These are phyloP conservation scores for Neofusicoccum sp. DNA, from an alignment of 2,329 filamentous ascomycete genomes.

Conservation along the genomic window DNA sequence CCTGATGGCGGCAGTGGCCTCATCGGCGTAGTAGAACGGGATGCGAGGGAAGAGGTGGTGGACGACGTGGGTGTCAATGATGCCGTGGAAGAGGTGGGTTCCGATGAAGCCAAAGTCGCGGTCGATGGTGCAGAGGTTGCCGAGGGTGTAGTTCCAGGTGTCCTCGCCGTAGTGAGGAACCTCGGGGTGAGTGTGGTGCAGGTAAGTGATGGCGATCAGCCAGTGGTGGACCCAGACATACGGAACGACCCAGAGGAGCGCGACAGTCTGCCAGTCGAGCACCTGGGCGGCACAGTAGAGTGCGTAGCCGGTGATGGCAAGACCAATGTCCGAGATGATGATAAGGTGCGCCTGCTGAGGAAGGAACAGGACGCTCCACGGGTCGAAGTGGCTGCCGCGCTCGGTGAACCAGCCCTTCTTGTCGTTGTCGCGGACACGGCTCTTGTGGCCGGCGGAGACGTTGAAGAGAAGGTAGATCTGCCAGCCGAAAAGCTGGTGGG, in stretches of 20 bases:
- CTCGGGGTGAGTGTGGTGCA: conserved; percentile 65
- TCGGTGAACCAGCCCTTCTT: conserved; percentile 15
- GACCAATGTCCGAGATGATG: conserved; percentile 59
- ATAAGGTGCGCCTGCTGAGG: conserved; percentile 57
- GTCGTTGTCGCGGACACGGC: conserved; percentile 13
- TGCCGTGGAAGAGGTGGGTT: conserved; percentile 64
- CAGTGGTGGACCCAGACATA: conserved; percentile 72
- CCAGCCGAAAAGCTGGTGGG: conserved; percentile 66
- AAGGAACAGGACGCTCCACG: conserved; percentile 61
- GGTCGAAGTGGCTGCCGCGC: conserved; percentile 55
- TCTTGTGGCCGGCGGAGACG: conserved; percentile 22
- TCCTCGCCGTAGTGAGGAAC: conserved; percentile 60
- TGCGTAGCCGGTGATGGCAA: conserved; percentile 49
- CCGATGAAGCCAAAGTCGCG: conserved; percentile 65
- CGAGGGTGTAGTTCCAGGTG: conserved; percentile 62
- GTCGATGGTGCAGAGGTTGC: conserved; percentile 62
- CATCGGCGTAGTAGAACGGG: conserved; percentile 60
- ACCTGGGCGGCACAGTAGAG: conserved; percentile 57
- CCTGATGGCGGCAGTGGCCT: conserved; percentile 58
- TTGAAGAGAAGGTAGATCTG: conserved; percentile 64
- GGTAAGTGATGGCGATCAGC: conserved; percentile 72
- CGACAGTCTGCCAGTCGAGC: conserved; percentile 48
- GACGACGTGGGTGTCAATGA: conserved; percentile 63
- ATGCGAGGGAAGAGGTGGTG: conserved; percentile 63
- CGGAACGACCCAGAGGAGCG: conserved; percentile 61